Base-by-base conservation (phyloP, 2,329 filamentous ascomycete species). In the Alternaria arbusti region DNA sequence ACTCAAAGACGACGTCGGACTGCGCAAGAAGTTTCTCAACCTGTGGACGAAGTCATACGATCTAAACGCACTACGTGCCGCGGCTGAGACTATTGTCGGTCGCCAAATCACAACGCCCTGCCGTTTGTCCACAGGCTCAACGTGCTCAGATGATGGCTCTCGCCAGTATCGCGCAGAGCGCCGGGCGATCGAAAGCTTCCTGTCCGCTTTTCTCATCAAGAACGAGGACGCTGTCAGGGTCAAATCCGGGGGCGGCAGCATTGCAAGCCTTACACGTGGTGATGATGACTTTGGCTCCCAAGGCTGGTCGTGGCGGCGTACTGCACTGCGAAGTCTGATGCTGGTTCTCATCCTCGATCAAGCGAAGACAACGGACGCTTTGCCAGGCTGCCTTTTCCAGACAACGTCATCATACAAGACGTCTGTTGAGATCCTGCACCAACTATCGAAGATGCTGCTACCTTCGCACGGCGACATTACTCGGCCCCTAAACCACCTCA, bases 31-130 rank as follows among this genome's bases (percentile, higher is more conserved):
- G 43, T 89, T 88, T 65, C 74, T 88, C 44, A 82, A 84, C 54
- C 76, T 90, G 10, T 90, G 87, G 84, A 80, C 86, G 3, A 82
- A 87, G 51, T 86, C 84, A 2, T 91, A 90, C 72, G 82, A 89
- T 52, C 76, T 84, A 4, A 76, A 75, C 7, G 78, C 80, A 5
- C 79, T 91, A 44, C 81, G 81, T 57, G 82, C 84, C 2, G 88
- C 86, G 3, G 80, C 84, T 17, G 88, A 90, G 70, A 85, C 86
- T 3, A 82, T 91, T 5, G 80, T 88, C 28, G 88, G 88, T n/a
- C 84, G 87, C 55, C 82, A 81, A 46, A 79, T 86, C 28, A 78
- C 74, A 0, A 74, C 74, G 15, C 73, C 78, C 7, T 79, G 71
- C 13, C 70, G 78, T n/a, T 63, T 79, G 5, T 81, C 79, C 10